Evolutionary conservation across 176 grass and related monocot species (phyloP), one percentile per base, ranked within the genome.

Genomic region (Carex littledalei): DNA sequence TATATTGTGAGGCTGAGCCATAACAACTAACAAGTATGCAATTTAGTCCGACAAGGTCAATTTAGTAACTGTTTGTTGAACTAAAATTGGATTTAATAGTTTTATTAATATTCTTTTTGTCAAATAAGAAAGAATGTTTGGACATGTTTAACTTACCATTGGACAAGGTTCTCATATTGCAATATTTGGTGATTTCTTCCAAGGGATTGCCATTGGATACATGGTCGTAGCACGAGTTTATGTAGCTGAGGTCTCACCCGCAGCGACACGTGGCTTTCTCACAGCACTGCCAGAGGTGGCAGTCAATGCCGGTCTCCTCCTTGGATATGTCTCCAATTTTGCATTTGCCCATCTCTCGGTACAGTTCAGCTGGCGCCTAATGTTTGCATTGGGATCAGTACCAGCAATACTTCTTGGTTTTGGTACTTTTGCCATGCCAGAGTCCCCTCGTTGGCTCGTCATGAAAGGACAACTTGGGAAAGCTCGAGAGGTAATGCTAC

Each of bases 381-480:
- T 90, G 88, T 90, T 62, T 57, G 88, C 2, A 43, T 8, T 54
- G 2, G 88, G 84, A 72, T 71, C 34, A 3, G 2, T 84, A 0
- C 88, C 88, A 0, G 62, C 89, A 0, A 20, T 82, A 16, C 16
- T 90, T 29, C 81, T 90, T n/a, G 86, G 59, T 55, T 52, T 45
- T 3, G 86, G 63, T 3, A 63, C 84, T 32, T 58, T 87, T 43
- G 55, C 79, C 18, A 88, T 93, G 91, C 88, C 91, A n/a, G 92
- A 94, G 64, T 94, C 92, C 0, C 92, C 89, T 0, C 85, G 89
- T 16, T 94, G 92, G 92, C 92, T 94, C 1, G 89, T 78, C 16
- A 85, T 94, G 92, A 83, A 88, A 22, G 89, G 89, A 1, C 89
- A 80, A 37, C 18, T 84, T 15, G 84, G 8, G 45, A 84, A 81